Conservation (phyloP, 2,329 filamentous ascomycete species). For the Neocucurbitaria cava region DNA sequence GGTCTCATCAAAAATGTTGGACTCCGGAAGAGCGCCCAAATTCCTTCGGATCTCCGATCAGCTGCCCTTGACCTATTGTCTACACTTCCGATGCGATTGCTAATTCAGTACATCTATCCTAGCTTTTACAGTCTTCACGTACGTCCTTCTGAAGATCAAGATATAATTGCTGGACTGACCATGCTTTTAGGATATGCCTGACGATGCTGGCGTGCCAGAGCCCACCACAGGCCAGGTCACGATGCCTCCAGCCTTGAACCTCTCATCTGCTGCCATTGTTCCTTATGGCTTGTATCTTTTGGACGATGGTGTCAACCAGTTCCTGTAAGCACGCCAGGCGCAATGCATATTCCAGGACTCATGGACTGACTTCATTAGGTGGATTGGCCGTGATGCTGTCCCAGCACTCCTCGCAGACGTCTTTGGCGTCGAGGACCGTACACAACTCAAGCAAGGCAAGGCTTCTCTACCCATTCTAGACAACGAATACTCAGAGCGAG, state of each 20-base stretch:
- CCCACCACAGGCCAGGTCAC: conserved; percentile 86
- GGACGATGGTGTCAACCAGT: conserved; percentile 96
- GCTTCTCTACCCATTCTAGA: conserved; percentile 84
- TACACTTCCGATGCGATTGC: conserved; percentile 84
- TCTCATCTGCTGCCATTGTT: conserved; percentile 86
- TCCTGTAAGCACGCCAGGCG: conserved; percentile 60
- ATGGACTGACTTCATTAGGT: conserved; percentile 50
- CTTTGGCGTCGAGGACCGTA: conserved; percentile 84
- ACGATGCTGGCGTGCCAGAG: conserved; percentile 86
- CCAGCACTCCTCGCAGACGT: conserved; percentile 88
- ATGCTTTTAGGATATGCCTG: conserved; percentile 93
- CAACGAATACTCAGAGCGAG: conserved; percentile 94
- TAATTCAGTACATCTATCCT: conserved; percentile 86
- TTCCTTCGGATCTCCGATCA: conserved; percentile 75
- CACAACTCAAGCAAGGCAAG: conserved; percentile 90
- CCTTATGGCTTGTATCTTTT: conserved; percentile 94
- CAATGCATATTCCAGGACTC: not conserved
- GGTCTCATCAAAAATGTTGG: conserved; percentile 91
- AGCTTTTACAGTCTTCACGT: conserved; percentile 44
- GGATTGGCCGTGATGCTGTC: conserved; percentile 92
- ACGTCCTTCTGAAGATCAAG: conserved; percentile 1
- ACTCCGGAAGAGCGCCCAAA: conserved; percentile 48
- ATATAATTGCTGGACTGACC: conserved; percentile 55
- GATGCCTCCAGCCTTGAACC: conserved; percentile 82
- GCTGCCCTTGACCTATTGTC: conserved; percentile 94